Evolutionary conservation across 2,329 filamentous ascomycete species (phyloP).

Genomic region (Ampelomyces quisqualis): DNA sequence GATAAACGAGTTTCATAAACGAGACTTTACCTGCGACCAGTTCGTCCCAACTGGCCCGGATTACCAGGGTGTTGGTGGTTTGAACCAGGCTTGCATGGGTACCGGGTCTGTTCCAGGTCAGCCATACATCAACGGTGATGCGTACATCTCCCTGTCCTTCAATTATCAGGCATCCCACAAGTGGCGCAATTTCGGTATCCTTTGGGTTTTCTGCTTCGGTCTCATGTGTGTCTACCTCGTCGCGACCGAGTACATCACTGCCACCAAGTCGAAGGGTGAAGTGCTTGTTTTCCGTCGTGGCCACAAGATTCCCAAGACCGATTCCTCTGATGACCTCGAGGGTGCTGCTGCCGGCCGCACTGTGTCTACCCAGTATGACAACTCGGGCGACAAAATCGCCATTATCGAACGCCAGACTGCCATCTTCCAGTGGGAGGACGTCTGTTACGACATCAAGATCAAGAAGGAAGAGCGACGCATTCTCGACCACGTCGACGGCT

Average conservation of each 20-base stretch:
- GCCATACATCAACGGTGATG: slow-evolving; percentile 43
- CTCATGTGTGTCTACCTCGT: slow-evolving; percentile 47
- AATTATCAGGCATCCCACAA: slow-evolving; percentile 43
- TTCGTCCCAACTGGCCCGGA: slow-evolving; percentile 47
- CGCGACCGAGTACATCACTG: slow-evolving; percentile 50
- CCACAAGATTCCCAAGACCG: slow-evolving; percentile 53
- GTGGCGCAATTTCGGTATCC: slow-evolving; percentile 52
- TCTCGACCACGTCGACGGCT: slow-evolving; percentile 83
- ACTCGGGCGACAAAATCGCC: slow-evolving; percentile 44
- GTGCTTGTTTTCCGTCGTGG: slow-evolving; percentile 53
- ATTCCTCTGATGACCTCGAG: slow-evolving; percentile 47
- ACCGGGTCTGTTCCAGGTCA: slow-evolving; percentile 47
- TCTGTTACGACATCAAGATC: slow-evolving; percentile 78
- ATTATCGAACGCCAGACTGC: slow-evolving; percentile 65
- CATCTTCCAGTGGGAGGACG: slow-evolving; percentile 82
- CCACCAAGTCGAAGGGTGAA: slow-evolving; percentile 55
- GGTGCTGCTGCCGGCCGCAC: slow-evolving; percentile 33
- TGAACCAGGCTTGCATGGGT: slow-evolving; percentile 44
- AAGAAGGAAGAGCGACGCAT: slow-evolving; percentile 74
- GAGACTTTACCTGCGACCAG: slow-evolving; percentile 56
- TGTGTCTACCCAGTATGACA: slow-evolving; percentile 40
- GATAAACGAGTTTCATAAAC: slow-evolving; percentile 76
- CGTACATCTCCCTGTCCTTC: slow-evolving; percentile 40
- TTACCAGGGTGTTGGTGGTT: slow-evolving; percentile 41
- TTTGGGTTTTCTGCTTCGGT: slow-evolving; percentile 49